These are phyloP conservation scores for Bretschneidera sinensis DNA, from an alignment of 345 rosid species.

Conservation along the genomic window DNA sequence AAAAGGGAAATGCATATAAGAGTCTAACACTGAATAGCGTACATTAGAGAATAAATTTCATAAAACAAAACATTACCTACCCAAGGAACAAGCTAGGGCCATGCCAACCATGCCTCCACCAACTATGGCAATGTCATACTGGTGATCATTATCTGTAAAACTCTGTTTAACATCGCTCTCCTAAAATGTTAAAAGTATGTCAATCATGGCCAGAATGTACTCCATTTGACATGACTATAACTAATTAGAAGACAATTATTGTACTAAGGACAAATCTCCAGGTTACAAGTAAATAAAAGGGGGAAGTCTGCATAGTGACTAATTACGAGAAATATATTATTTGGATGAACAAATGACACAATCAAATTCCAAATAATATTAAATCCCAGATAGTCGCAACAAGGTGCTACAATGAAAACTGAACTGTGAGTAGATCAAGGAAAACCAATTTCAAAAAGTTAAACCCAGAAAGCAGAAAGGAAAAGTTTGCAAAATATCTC, in stretches of 20 bases:
- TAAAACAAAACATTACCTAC: slow-evolving; percentile 27
- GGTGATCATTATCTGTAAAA: slow-evolving; percentile 22
- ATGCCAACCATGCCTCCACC: slow-evolving; percentile 99
- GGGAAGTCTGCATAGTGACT: too few species aligned
- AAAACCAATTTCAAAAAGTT: background rate
- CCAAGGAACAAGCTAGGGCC: slow-evolving; percentile 90
- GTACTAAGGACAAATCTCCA: too few species aligned
- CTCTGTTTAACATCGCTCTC: slow-evolving; percentile 27
- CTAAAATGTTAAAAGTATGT: slow-evolving; percentile 21
- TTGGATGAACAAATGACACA: background rate
- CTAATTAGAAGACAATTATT: too few species aligned
- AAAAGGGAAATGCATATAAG: background rate
- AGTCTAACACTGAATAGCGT: background rate
- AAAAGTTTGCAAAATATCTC: too few species aligned
- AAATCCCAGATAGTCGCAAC: too few species aligned
- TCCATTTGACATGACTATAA: too few species aligned
- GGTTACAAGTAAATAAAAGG: too few species aligned
- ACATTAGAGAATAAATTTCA: background rate
- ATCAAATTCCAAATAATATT: background rate
- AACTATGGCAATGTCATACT: slow-evolving; percentile 80
- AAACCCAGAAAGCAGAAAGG: background rate
- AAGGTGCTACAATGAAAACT: background rate
- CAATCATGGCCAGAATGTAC: background rate
- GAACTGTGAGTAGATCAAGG: background rate
- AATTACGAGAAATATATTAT: too few species aligned